Evolutionary conservation across 139 green algal genomes (phyloP), one percentile per base, ranked within the genome.

Genomic region (Closterium sp.): DNA sequence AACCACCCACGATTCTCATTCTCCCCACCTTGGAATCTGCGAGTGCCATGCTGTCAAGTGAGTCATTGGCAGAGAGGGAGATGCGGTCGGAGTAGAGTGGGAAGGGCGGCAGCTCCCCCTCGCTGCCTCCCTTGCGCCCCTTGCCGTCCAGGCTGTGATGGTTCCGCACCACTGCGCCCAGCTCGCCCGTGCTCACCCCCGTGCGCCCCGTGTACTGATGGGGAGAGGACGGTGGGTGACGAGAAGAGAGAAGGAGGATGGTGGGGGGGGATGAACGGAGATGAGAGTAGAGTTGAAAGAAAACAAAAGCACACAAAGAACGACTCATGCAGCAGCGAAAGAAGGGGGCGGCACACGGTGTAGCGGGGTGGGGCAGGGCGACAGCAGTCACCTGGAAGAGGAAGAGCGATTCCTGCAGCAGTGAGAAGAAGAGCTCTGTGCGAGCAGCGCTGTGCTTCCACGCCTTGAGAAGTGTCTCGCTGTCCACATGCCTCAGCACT

Each of bases 41-140:
- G 17, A 38, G 34, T 21, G 89, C 34, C 24, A 91, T 91, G 31
- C 93, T 50, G 10, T 79, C 38, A 24, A 94, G 91, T n/a, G 38
- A 94, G n/a, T 90, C 19, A 19, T 94, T 90, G 31, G 89, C 32
- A 11, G 70, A 79, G 4, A 24, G 4, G 2, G 92, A 79, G 19
- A 94, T 42, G 21, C 90, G 94, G 70, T 94, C 89, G 30, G 92
- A 93, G 88, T 93, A 94, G 17, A 38, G 90, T 4, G 91, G 91
- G 13, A 90, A 94, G 21, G 79, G 32, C 9, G 31, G 50, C 21
- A 73, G 70, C 70, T 94, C 91, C 17, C 92, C 91, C 30, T 93
- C 91, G 11, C 62, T 79, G 62, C 62, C 17, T 13, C 62, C 62
- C 62, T 79, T 79, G 62, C 62, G 62, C 62, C 62, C 62, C 62